Base-by-base conservation (phyloP, 2,329 filamentous ascomycete species). In the Aspergillus caelatus region DNA sequence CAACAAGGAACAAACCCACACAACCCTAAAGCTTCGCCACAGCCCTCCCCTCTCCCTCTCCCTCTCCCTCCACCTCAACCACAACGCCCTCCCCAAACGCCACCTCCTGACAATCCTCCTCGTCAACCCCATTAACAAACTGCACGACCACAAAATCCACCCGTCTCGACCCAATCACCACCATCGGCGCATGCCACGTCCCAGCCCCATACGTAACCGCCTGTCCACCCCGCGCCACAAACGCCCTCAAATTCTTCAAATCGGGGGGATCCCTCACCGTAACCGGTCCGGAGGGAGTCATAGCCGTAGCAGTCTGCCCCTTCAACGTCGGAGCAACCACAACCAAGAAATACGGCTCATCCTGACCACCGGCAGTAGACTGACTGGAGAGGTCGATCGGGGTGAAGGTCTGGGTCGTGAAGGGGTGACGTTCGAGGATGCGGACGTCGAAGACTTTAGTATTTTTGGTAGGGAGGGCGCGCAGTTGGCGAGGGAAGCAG, bases 161-260 rank as follows among this genome's bases (percentile, higher is more conserved):
- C 23, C 88, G 84, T 60, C 82, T 79, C 52, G 80, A 77, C 0
- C 94, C 94, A 56, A 98, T 78, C 19, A 92, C 93, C 16, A 93
- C 91, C 94, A 99, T 98, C 0, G 95, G 95, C 65, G 94, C 93
- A 82, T 99, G 95, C 94, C 90, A 99, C 60, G 93, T 97, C 6
- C 93, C 95, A 1, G 91, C 89, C 1, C 87, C 93, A 77, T 98
- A 99, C 3, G 93, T 97, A 16, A 99, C 92, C 12, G 93, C 94
- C 80, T 97, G 93, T 28, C 85, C 84, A 3, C 88, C 89, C 57
- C 84, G 86, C 1, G 92, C 94, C 60, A 96, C 80, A 75, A 97
- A 99, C 0, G 93, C 94, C 68, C 83, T 85, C 45, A 96, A 71
- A 10, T 86, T 84, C 26, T 77, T 75, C 46, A 97, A 74, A 76